Conservation (phyloP, 768 basidiomycete genomes). For the Trametes gibbosa region DNA sequence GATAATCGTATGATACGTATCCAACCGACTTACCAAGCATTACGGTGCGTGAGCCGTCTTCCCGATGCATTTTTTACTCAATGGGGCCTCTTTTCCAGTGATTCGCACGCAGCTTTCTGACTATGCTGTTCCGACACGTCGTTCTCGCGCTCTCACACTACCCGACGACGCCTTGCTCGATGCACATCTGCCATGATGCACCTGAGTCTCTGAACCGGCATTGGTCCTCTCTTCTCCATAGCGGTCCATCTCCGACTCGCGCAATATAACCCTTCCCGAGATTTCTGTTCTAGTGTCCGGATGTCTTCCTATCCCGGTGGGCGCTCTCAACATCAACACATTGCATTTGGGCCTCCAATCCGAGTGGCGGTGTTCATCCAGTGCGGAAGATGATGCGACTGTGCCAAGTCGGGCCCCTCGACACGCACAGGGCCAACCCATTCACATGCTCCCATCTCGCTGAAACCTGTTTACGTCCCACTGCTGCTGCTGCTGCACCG, state of each 20-base stretch:
- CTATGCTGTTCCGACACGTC: background rate
- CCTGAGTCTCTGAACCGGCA: background rate
- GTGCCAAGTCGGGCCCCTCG: background rate
- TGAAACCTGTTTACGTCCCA: background rate
- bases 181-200: background rate
- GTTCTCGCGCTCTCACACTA: conserved; percentile 4
- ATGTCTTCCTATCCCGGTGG: background rate
- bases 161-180: conserved; percentile 2
- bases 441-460: background rate
- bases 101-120: background rate
- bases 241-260: background rate
- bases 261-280: background rate
- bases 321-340: background rate
- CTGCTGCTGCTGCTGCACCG: background rate
- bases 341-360: background rate
- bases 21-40: background rate
- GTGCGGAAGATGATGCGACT: background rate
- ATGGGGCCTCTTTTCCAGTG: too few relatives aligned
- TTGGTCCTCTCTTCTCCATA: background rate
- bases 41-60: background rate
- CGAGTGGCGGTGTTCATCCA: conserved; percentile 6
- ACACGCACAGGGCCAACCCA: background rate
- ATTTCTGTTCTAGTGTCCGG: background rate
- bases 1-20: too few relatives aligned
- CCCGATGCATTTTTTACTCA: too few relatives aligned